Percentiles rank a stretch among this genome's conserved stretches.
Evolutionary conservation across 441 rosid species (phyloP).

Genomic region (Adansonia rubrostipa): DNA sequence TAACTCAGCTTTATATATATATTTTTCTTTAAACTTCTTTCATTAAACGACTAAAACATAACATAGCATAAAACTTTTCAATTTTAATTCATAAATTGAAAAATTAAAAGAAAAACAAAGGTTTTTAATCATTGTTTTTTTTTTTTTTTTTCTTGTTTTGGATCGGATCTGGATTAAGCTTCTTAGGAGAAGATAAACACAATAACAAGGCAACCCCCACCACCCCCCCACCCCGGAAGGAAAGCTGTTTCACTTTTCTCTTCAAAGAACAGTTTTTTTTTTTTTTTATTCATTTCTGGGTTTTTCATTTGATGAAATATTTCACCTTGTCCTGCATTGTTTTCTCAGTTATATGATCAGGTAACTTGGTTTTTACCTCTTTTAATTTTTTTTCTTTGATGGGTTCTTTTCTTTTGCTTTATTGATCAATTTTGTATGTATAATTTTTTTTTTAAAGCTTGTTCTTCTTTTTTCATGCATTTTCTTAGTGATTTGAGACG

Average conservation of each 20-base stretch:
- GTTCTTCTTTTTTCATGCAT: constrained; percentile 19
- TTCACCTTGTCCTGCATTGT: constrained; percentile 39
- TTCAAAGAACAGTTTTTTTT: constrained; percentile 11
- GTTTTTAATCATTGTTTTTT: constrained; percentile 33
- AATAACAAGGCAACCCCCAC: constrained; percentile 21
- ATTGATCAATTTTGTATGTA: constrained; percentile 3
- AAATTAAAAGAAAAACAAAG: constrained; percentile 18
- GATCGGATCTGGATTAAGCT: constrained; percentile 54
- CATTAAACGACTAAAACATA: constrained; percentile 36
- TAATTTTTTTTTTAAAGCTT: not conserved
- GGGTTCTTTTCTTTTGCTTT: constrained; percentile 11
- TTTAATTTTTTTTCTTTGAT: constrained; percentile 7
- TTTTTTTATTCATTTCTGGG: constrained; percentile 15
- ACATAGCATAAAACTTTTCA: constrained; percentile 28
- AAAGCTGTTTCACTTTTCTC: constrained; percentile 45
- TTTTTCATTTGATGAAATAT: constrained; percentile 34
- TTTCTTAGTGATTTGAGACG: not conserved
- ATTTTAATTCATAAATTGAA: constrained; percentile 5
- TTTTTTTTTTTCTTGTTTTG: constrained; percentile 36
- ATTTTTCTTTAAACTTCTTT: constrained; percentile 18
- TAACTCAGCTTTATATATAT: constrained; percentile 20
- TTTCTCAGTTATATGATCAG: constrained; percentile 49
- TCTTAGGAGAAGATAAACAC: constrained; percentile 30
- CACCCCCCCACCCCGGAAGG: not conserved
- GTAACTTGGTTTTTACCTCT: constrained; percentile 41